Percentiles rank a stretch among this genome's conserved stretches.
phyloP scores from a whole-genome alignment of 2,329 filamentous ascomycete species.

The Tolypocladium ovalisporum region DNA sequence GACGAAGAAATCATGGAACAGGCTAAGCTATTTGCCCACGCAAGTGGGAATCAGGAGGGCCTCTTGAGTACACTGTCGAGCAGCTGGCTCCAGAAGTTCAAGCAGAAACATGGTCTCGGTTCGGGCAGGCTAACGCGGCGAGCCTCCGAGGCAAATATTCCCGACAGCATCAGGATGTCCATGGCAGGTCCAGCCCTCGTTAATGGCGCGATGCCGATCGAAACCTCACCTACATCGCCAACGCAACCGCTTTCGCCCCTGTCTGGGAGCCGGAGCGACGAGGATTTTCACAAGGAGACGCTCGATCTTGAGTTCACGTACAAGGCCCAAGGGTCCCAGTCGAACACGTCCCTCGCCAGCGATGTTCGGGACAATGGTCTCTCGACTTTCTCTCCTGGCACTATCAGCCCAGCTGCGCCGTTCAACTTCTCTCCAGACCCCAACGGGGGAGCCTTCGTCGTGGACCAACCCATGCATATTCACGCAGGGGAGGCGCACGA shows the following conservation, averaged over 20 bases:
- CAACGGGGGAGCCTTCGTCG: conserved; percentile 52
- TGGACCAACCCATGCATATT: conserved; percentile 26
- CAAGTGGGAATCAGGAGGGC: conserved; percentile 56
- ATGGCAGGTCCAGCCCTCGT: conserved; percentile 25
- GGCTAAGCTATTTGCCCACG: conserved; percentile 68
- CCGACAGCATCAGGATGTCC: conserved; percentile 50
- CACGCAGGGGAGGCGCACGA: conserved; percentile 29
- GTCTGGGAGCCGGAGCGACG: conserved; percentile 58
- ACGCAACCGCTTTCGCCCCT: conserved; percentile 55
- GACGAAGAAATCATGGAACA: conserved; percentile 81
- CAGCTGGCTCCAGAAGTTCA: conserved; percentile 90
- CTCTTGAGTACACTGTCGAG: conserved; percentile 60
- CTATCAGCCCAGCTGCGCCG: conserved; percentile 63
- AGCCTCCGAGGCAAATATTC: conserved; percentile 60
- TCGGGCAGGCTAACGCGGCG: conserved; percentile 40
- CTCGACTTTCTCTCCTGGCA: conserved; percentile 59
- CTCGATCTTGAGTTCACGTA: conserved; percentile 22
- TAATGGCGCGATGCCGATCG: conserved; percentile 33
- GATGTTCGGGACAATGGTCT: conserved; percentile 20
- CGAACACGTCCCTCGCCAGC: conserved; percentile 20
- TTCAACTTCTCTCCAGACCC: conserved; percentile 69
- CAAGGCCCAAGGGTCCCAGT: conserved; percentile 21
- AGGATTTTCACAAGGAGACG: conserved; percentile 46
- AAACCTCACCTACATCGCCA: conserved; percentile 65
- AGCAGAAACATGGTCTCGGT: conserved; percentile 65